phyloP scores from a whole-genome alignment of 108 stramenopile genomes.

The Pseudonitzschia multistriata region DNA sequence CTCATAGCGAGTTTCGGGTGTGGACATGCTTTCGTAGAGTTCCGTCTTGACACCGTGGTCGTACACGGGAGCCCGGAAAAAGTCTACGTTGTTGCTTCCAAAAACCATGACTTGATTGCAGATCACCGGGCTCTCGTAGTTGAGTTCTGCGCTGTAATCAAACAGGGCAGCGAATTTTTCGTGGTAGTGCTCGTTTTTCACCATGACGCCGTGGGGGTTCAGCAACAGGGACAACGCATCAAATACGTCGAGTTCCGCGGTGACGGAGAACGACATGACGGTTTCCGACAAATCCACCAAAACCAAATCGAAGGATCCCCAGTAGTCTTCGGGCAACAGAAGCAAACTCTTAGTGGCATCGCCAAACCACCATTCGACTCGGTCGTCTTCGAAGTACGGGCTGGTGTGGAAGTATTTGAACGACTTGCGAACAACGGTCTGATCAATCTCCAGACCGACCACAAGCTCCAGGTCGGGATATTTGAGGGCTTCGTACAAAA shows the following conservation, averaged over 20 bases:
- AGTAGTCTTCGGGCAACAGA: constrained; percentile 78
- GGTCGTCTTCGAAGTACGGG: constrained; percentile 78
- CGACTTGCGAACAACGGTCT: constrained; percentile 66
- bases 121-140: constrained; percentile 23
- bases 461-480: constrained; percentile 77
- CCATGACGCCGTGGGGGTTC: constrained; percentile 60
- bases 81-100: constrained; percentile 37
- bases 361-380: constrained; percentile 90
- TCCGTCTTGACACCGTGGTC: constrained; percentile 30
- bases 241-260: constrained; percentile 57
- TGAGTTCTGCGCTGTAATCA: constrained; percentile 29
- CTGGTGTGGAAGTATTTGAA: constrained; percentile 80
- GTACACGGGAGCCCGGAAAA: constrained; percentile 11
- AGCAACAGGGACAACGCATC: constrained; percentile 54
- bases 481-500: constrained; percentile 78
- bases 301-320: constrained; percentile 85
- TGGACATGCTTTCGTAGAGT: background rate
- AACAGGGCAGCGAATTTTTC: constrained; percentile 56
- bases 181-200: constrained; percentile 55
- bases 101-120: constrained; percentile 27
- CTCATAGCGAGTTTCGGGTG: constrained; percentile 13
- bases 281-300: constrained; percentile 72
- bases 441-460: constrained; percentile 84
- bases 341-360: constrained; percentile 81
- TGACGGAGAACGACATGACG: constrained; percentile 54